These are phyloP conservation scores for Murraya koenigii DNA, from an alignment of 345 rosid species.

Conservation along the genomic window DNA sequence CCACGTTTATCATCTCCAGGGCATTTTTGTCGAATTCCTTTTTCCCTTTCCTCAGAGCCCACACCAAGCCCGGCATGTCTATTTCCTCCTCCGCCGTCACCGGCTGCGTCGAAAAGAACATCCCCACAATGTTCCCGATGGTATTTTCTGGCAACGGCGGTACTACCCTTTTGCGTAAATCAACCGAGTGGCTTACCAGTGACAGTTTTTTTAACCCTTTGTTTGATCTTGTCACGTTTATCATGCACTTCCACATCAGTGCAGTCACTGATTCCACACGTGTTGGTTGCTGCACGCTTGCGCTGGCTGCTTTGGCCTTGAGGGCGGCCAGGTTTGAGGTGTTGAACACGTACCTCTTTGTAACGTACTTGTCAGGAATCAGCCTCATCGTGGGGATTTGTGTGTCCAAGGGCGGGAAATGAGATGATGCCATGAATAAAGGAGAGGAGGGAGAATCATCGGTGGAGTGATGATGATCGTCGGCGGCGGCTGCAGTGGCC, in stretches of 20 bases:
- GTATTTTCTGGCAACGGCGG: constrained; percentile 3
- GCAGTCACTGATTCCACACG: constrained; percentile 22
- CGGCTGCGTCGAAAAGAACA: constrained; percentile 17
- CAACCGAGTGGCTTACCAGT: not conserved
- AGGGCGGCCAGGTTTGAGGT: constrained; percentile 13
- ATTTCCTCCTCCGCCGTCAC: constrained; percentile 4
- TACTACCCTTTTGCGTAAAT: not conserved
- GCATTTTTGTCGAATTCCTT: constrained; percentile 21
- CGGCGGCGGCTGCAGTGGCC: constrained; percentile 12
- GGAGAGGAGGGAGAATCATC: not conserved
- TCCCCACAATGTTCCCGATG: constrained; percentile 17
- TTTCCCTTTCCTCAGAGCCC: constrained; percentile 15
- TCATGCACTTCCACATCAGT: constrained; percentile 17
- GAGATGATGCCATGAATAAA: not conserved
- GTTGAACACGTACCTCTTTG: constrained; percentile 18
- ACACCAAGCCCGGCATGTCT: constrained; percentile 26
- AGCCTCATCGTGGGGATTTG: not conserved
- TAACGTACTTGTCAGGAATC: not conserved
- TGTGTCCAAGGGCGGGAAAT: not conserved
- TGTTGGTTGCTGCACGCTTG: constrained; percentile 10
- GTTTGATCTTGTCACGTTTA: not conserved
- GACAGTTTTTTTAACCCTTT: not conserved
- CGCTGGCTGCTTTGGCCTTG: constrained; percentile 4
- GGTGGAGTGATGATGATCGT: too few species aligned
- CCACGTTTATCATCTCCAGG: not conserved